phyloP scores from a whole-genome alignment of 1,139 yeast species.

The Scheffersomyces titani region DNA sequence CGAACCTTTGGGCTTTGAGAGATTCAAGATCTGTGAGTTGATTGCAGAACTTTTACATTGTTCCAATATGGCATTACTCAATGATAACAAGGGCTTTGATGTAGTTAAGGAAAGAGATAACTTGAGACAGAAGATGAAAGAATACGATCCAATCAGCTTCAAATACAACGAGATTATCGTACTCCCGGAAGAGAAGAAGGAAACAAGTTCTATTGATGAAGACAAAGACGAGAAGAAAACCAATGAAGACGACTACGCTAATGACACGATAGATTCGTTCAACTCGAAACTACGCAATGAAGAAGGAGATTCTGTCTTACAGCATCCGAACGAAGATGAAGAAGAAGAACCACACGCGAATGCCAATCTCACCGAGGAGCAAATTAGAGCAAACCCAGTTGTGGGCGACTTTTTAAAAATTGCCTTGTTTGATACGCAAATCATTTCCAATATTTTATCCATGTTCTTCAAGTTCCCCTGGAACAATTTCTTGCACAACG shows the following conservation, averaged over 20 bases:
- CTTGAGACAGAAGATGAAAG: constrained; percentile 55
- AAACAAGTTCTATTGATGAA: constrained; percentile 4
- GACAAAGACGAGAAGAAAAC: constrained; percentile 12
- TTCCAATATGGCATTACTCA: constrained; percentile 91
- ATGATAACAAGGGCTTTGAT: constrained; percentile 80
- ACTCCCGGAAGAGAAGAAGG: constrained; percentile 27
- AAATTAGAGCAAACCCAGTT: constrained; percentile 70
- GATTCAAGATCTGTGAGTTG: constrained; percentile 92
- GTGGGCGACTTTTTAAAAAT: constrained; percentile 90
- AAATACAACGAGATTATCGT: constrained; percentile 49
- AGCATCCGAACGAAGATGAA: constrained; percentile 30
- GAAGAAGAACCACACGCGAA: constrained; percentile 51
- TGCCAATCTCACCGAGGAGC: constrained; percentile 57
- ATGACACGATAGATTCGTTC: constrained; percentile 51
- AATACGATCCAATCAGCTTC: constrained; percentile 47
- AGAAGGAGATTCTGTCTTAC: constrained; percentile 24
- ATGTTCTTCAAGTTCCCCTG: constrained; percentile 95
- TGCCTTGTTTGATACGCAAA: constrained; percentile 78
- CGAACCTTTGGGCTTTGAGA: constrained; percentile 92
- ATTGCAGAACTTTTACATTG: constrained; percentile 95
- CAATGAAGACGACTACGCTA: constrained; percentile 28
- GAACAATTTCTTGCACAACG: constrained; percentile 97
- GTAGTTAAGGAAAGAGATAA: constrained; percentile 76
- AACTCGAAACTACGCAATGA: constrained; percentile 28
- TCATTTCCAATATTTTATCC: constrained; percentile 71